A percentile compares a stretch with the other conserved stretches of the same genome.
Evolutionary conservation across 257 asterid genomes (phyloP).

Genomic region (Solanum paucissectum): DNA sequence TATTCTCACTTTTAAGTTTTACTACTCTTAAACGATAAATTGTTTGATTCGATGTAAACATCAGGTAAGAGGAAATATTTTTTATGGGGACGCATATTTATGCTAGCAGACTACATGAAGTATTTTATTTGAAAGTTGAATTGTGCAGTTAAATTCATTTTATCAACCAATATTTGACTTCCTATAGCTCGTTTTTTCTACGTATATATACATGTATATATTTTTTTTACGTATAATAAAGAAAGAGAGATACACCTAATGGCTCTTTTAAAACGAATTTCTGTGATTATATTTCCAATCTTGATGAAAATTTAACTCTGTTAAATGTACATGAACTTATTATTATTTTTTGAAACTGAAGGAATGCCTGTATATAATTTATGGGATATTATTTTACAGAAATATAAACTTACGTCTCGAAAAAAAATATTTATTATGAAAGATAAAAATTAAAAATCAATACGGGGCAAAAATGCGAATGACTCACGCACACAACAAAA

Average conservation of each 20-base stretch:
- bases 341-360: rapidly evolving
- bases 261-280: no score
- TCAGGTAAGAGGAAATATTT: not conserved
- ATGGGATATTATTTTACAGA: not conserved
- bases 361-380: not conserved
- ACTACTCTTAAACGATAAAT: not conserved
- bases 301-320: not conserved
- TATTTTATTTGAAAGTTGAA: not conserved
- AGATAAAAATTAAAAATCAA: not conserved
- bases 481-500: not conserved
- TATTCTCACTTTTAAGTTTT: not conserved
- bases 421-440: not conserved
- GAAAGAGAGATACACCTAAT: no score
- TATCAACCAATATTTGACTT: not conserved
- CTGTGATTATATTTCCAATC: no score
- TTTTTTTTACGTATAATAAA: no score
- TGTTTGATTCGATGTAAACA: not conserved
- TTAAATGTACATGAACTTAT: no score
- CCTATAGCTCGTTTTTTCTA: not conserved
- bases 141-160: not conserved
- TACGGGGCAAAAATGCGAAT: not conserved
- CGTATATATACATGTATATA: not conserved
- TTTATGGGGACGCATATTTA: not conserved
- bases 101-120: not conserved
- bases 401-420: not conserved